A percentile compares a stretch with the other conserved stretches of the same genome.
Conservation (phyloP, 2,329 filamentous ascomycete species). For the Venturia aucupariae region DNA sequence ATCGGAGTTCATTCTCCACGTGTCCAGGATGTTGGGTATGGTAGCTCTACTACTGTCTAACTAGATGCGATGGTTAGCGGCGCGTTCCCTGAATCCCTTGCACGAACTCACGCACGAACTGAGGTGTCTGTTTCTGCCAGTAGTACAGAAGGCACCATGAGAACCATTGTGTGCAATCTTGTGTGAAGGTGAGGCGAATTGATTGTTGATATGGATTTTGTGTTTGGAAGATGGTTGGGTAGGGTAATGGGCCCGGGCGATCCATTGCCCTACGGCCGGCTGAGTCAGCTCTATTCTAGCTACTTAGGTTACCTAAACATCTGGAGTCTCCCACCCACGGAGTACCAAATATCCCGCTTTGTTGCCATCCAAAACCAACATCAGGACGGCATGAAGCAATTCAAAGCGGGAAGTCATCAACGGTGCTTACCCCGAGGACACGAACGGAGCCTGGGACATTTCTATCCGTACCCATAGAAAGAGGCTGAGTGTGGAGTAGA, state of each 20-base stretch:
- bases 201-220: background rate
- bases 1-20: background rate
- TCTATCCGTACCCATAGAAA: background rate
- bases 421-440: background rate
- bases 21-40: background rate
- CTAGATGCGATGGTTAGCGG: background rate
- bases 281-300: slow-evolving; percentile 1
- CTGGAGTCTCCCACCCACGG: no score
- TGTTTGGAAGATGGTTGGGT: background rate
- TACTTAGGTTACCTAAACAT: no score
- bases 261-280: background rate
- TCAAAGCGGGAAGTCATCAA: background rate
- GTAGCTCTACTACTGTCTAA: background rate
- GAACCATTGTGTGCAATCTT: background rate
- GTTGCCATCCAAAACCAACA: background rate
- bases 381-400: background rate
- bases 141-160: no score
- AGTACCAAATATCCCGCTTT: background rate
- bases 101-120: background rate
- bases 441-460: background rate
- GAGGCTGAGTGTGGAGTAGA: background rate
- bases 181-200: background rate
- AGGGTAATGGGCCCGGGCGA: no score
- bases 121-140: background rate
- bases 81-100: no score